Evolutionary conservation across 306 rosid genomes (phyloP).

Genomic region (Quercus suber): DNA sequence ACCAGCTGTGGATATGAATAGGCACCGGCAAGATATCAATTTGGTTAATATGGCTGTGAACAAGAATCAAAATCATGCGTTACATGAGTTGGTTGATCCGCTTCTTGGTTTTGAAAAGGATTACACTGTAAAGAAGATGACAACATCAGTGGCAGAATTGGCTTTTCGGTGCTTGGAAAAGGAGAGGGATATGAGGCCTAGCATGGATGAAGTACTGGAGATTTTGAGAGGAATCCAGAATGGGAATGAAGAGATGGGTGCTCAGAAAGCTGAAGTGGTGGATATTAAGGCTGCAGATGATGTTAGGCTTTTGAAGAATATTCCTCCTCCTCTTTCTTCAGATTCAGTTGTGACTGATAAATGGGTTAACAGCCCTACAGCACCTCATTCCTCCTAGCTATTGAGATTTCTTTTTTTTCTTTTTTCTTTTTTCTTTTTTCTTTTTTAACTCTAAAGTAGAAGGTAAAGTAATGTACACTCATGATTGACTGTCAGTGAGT

Average conservation of each 20-base stretch:
- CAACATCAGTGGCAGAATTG: constrained; percentile 65
- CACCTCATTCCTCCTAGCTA: constrained; percentile 48
- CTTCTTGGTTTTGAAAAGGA: constrained; percentile 57
- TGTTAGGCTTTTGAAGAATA: constrained; percentile 43
- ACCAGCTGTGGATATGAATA: constrained; percentile 76
- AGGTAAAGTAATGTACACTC: constrained; percentile 10
- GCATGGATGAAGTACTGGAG: constrained; percentile 72
- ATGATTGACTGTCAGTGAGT: not conserved
- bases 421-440: no score
- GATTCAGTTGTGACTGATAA: constrained; percentile 51
- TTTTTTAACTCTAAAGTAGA: not conserved
- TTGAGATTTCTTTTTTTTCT: constrained; percentile 5
- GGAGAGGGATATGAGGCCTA: constrained; percentile 76
- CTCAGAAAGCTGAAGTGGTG: constrained; percentile 31
- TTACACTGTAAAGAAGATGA: constrained; percentile 31
- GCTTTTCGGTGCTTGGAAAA: constrained; percentile 87
- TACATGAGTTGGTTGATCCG: constrained; percentile 75
- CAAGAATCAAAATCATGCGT: constrained; percentile 50
- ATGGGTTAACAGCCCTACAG: constrained; percentile 59
- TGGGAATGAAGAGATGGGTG: constrained; percentile 18
- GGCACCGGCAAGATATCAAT: constrained; percentile 67
- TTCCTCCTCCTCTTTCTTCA: constrained; percentile 53
- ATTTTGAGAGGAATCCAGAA: constrained; percentile 53
- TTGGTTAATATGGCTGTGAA: constrained; percentile 67
- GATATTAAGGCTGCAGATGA: constrained; percentile 54